Base-by-base conservation (phyloP, 2,329 filamentous ascomycete species). In the Talaromyces sp. region DNA sequence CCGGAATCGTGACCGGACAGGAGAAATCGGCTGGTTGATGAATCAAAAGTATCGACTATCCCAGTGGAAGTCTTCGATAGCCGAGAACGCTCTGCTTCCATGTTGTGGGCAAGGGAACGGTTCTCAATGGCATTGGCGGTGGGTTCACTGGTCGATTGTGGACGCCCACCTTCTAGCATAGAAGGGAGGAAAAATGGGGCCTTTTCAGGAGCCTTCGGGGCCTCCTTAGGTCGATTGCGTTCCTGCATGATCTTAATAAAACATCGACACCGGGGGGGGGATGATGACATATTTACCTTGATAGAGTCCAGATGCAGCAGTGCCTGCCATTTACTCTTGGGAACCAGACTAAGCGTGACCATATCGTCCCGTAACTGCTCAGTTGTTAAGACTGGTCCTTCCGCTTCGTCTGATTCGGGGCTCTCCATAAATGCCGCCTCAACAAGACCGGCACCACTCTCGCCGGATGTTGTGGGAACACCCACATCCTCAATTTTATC, bases 251-350 rank as follows among this genome's bases (percentile, higher is more conserved):
- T 43, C 49, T 42, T 37, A 52, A 44, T 24, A 22, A 24, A 13
- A 16, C 14, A 16, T 16, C 19, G 9, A 22, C 7, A 42, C 11
- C 4, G 10, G 20, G 16, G 4, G 36, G 14, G n/a, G 4, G 20
- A 32, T 13, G 19, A 35, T 14, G 17, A 19, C n/a, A 40, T 43
- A 50, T 48, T 16, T 69, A 77, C 77, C 62, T 76, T 89, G 69
- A 99, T 96, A 22, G 91, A 77, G 67, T 99, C 94, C 2, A 99
- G 82, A 70, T 99, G 90, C 24, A 99, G 80, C 13, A 99, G 80
- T 1, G 91, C 97, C 73, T 97, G 93, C 94, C 94, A 99, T 64
- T 89, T 85, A 57, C 89, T 91, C 71, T 89, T 91, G 10, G 94
- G 95, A 4, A 97, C 87, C 46, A 97, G 74, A 71, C 90, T 95